These are phyloP conservation scores for Zygoascus bituminiphila DNA, from an alignment of 805 yeast genomes.

Conservation along the genomic window DNA sequence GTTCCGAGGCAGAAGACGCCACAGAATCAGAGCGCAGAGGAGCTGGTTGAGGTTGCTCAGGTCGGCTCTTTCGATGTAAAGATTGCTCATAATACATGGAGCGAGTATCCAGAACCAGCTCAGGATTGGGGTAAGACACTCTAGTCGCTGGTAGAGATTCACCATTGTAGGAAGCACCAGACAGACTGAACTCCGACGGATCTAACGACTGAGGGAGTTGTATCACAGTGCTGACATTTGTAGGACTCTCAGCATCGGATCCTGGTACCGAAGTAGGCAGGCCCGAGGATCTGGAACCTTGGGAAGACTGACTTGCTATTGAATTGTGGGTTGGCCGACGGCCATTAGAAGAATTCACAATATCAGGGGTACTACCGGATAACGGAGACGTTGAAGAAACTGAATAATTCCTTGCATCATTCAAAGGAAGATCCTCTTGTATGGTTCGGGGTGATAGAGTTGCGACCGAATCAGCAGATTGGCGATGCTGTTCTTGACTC, in stretches of 20 bases:
- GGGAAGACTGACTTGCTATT: slow-evolving; percentile 7
- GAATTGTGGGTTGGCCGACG: slow-evolving; percentile 12
- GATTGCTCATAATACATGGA: slow-evolving; percentile 10
- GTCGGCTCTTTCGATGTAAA: neutral
- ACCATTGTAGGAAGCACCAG: slow-evolving; percentile 1
- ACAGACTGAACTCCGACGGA: slow-evolving; percentile 12
- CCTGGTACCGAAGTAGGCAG: neutral
- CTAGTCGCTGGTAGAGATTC: neutral
- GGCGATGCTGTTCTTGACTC: neutral
- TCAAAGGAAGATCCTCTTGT: neutral
- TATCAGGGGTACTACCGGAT: neutral
- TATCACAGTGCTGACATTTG: neutral
- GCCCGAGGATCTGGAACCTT: slow-evolving; percentile 2
- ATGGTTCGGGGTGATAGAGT: neutral
- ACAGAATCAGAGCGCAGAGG: neutral
- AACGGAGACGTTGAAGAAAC: neutral
- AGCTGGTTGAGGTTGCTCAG: neutral
- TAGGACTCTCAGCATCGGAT: neutral
- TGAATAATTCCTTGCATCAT: neutral
- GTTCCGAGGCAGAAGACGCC: neutral
- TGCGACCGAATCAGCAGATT: neutral
- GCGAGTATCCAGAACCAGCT: slow-evolving; percentile 16
- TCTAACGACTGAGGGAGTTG: slow-evolving; percentile 9
- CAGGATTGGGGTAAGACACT: slow-evolving; percentile 17
- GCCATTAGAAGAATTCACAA: neutral